Evolutionary conservation across 1,284 basidiomycete species (phyloP), one percentile per base, ranked within the genome.

Genomic region (Tetrapyrgos nigripes): DNA sequence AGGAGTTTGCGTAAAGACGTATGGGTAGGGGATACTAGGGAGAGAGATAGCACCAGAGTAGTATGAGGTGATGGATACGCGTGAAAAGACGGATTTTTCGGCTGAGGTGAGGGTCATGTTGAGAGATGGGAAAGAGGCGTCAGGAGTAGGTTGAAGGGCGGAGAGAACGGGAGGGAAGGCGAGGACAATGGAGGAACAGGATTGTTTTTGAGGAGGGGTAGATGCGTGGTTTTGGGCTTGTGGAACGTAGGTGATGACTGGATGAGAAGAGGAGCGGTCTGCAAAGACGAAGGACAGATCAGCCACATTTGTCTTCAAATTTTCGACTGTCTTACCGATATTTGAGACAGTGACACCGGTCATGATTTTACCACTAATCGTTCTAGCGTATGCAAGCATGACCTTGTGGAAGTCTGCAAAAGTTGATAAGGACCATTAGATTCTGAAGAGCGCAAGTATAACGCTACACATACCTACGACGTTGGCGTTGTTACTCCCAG

Each of bases 331-430:
- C 53, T 50, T n/a, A 54, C 52, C 52, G n/a, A 55, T 50, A 31
- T 50, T 27, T 29, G 28, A 54, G 14, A 59, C 52, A 31, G 53
- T 54, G 14, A 52, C 45, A 23, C 35, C 55, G 46, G 17, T 50
- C 10, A 53, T 17, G 27, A 59, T 50, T 3, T 49, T 28, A 3
- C 51, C 51, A 8, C 47, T 37, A 9, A 58, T 35, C 4, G 26
- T 54, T 44, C 44, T 44, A 9, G 57, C 52, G n/a, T 55, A 59
- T 37, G 47, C 29, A 11, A 54, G 47, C 35, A 53, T 51, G 3
- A 58, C 33, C 27, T 53, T 54, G 28, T 59, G 57, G 27, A 59
- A 59, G 46, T 59, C 57, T 59, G 29, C 11, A 13, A 13, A 54
- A 8, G 13, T 6, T 28, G 31, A n/a, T n/a, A n/a, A n/a, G n/a